Conservation (phyloP, 768 basidiomycete genomes). For the Collybiopsis luxurians region DNA sequence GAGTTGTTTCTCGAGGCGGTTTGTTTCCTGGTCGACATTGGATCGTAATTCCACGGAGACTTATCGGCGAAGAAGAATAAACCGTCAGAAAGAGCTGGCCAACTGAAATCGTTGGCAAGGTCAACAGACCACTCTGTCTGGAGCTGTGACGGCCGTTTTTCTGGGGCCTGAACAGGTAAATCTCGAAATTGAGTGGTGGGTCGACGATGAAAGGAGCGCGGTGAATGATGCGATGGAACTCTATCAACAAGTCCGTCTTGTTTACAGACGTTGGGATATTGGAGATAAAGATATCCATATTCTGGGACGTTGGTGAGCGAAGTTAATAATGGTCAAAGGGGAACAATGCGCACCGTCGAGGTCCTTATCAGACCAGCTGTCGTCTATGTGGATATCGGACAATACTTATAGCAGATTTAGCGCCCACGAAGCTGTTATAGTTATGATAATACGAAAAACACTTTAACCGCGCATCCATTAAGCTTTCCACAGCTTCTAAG, state of each 20-base stretch:
- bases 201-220: not conserved
- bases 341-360: too few species aligned
- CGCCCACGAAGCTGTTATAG: too few species aligned
- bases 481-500: too few species aligned
- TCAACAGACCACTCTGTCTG: not conserved
- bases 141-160: not conserved
- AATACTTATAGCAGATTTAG: too few species aligned
- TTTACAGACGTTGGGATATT: not conserved
- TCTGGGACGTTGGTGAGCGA: not conserved
- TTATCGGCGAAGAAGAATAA: not conserved
- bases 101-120: not conserved
- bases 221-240: slow-evolving; percentile 5
- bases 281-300: not conserved
- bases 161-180: not conserved
- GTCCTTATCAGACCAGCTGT: too few species aligned
- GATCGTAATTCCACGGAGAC: not conserved
- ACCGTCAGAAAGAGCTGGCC: not conserved
- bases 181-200: not conserved
- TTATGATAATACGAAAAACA: too few species aligned
- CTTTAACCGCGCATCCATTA: too few species aligned
- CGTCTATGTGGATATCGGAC: too few species aligned
- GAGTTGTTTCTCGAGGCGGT: not conserved
- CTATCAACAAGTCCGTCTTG: not conserved
- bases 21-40: not conserved
- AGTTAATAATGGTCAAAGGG: not conserved